These are phyloP conservation scores for Colletotrichum tropicale DNA, from an alignment of 2,329 filamentous ascomycete genomes.

Conservation along the genomic window DNA sequence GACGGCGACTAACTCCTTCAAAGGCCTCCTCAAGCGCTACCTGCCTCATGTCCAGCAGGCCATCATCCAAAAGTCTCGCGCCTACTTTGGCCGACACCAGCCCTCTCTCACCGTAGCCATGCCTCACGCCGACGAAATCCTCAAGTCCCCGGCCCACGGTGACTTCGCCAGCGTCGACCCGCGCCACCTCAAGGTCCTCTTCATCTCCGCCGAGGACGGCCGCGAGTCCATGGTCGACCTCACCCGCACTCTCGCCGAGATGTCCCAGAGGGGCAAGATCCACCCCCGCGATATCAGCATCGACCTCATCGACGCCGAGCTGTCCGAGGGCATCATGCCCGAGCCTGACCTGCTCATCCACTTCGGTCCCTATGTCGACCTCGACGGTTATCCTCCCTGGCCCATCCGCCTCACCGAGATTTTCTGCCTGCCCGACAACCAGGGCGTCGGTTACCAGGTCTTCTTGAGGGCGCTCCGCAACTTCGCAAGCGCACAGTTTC, in stretches of 20 bases:
- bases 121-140: conserved; percentile 45
- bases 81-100: conserved; percentile 83
- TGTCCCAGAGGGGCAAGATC: conserved; percentile 90
- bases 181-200: conserved; percentile 65
- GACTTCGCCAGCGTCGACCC: conserved; percentile 26
- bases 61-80: conserved; percentile 78
- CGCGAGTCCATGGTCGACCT: conserved; percentile 94
- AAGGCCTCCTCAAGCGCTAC: conserved; percentile 88
- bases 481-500: conserved; percentile 87
- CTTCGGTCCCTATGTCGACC: conserved; percentile 81
- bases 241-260: conserved; percentile 91
- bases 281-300: conserved; percentile 80
- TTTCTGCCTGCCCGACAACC: conserved; percentile 77
- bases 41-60: conserved; percentile 83
- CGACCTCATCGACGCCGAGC: conserved; percentile 88
- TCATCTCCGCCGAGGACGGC: conserved; percentile 88
- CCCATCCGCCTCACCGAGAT: conserved; percentile 95
- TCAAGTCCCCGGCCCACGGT: conserved; percentile 29
- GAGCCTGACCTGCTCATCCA: conserved; percentile 91
- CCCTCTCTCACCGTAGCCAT: conserved; percentile 68
- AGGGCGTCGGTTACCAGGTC: conserved; percentile 90
- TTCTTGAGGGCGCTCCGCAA: conserved; percentile 86
- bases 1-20: conserved; percentile 20
- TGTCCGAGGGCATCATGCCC: conserved; percentile 78
- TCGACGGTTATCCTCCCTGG: conserved; percentile 96